These are phyloP conservation scores for Metschnikowia baotianmanensis DNA, from an alignment of 805 yeast species.

Conservation along the genomic window DNA sequence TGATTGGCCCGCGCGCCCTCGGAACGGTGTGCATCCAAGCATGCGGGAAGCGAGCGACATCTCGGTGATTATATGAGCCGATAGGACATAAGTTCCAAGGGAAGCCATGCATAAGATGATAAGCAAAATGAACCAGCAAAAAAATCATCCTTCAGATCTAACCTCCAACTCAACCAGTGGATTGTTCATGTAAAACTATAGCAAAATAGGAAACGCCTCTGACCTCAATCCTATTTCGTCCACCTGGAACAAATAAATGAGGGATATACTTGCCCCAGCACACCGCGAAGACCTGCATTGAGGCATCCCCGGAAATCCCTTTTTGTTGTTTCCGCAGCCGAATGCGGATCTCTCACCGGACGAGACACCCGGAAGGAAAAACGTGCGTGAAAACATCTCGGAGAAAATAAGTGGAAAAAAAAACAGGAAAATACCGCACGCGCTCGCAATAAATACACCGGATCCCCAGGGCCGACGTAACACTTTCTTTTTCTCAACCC, in stretches of 20 bases:
- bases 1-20: conserved; percentile 14
- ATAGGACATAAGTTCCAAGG: no score
- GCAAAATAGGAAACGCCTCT: no score
- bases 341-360: conserved; percentile 8
- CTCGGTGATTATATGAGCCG: conserved; percentile 5
- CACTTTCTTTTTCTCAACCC: conserved; percentile 5
- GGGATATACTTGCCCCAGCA: conserved; percentile 1
- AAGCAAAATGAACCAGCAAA: no score
- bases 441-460: conserved; percentile 9
- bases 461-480: conserved; percentile 2
- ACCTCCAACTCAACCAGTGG: no score
- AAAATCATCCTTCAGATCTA: no score
- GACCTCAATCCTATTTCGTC: background rate
- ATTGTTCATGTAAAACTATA: no score
- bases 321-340: conserved; percentile 11
- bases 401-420: conserved; percentile 4
- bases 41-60: background rate
- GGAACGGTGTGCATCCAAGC: conserved; percentile 2
- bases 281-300: conserved; percentile 1
- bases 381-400: conserved; percentile 12
- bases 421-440: conserved; percentile 7
- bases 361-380: conserved; percentile 5
- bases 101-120: no score
- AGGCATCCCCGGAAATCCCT: conserved; percentile 9
- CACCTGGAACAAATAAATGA: background rate